Evolutionary conservation across 2,329 filamentous ascomycete species (phyloP).

Genomic region (Fusarium euwallaceae): DNA sequence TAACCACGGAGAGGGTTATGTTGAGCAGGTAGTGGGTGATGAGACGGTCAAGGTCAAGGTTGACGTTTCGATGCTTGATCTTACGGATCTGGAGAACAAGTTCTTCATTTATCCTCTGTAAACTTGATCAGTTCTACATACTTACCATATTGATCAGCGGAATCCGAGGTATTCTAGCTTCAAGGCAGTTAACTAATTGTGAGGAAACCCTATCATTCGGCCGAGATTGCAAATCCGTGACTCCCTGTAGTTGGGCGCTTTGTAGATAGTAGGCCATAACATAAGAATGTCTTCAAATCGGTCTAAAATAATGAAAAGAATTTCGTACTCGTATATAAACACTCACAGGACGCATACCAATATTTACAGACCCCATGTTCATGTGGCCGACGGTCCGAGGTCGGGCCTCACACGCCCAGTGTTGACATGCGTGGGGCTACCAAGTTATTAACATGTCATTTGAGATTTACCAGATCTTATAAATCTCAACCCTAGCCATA

Average conservation of each 20-base stretch:
- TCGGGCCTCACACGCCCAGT: background rate
- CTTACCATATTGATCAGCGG: too few relatives aligned
- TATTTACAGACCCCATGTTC: too few relatives aligned
- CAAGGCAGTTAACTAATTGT: too few relatives aligned
- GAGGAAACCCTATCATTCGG: too few relatives aligned
- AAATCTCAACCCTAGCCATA: background rate
- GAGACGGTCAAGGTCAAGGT: constrained; percentile 35
- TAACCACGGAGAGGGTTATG: constrained; percentile 16
- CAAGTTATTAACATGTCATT: background rate
- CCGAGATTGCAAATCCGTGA: too few relatives aligned
- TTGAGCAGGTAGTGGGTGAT: constrained; percentile 22
- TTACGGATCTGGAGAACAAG: constrained; percentile 41
- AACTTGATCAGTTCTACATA: background rate
- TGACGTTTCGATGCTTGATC: constrained; percentile 36
- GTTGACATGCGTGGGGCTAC: background rate
- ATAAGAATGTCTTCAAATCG: too few relatives aligned
- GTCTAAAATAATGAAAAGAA: too few relatives aligned
- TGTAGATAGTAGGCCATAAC: too few relatives aligned
- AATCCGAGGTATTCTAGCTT: too few relatives aligned
- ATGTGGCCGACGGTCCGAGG: background rate
- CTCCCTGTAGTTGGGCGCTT: too few relatives aligned
- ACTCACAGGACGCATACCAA: too few relatives aligned
- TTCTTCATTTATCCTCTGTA: constrained; percentile 32
- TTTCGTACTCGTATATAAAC: too few relatives aligned
- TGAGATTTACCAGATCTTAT: background rate